These are phyloP conservation scores for Melanogaster broomeanus DNA, from an alignment of 768 basidiomycete genomes.

Conservation along the genomic window DNA sequence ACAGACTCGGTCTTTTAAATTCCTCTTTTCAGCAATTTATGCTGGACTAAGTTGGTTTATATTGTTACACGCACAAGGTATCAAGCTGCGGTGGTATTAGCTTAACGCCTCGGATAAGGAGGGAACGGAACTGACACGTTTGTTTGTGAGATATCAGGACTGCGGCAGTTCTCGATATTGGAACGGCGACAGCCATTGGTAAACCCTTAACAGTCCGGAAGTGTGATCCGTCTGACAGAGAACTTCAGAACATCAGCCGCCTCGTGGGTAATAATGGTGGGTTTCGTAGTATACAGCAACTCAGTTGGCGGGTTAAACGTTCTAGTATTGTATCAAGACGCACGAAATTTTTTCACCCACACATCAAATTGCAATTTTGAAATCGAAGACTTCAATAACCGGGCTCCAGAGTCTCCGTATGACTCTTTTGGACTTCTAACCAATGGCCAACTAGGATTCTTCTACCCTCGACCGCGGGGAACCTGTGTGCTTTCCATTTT, in stretches of 20 bases:
- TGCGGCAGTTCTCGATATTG: constrained; percentile 20
- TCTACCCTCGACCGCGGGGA: constrained; percentile 30
- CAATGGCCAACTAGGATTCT: constrained; percentile 16
- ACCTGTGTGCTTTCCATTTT: constrained; percentile 32
- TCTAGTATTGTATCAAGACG: constrained; percentile 14
- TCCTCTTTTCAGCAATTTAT: constrained; percentile 1
- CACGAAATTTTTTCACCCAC: constrained; percentile 7
- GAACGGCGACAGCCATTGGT: constrained; percentile 20
- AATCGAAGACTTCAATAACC: constrained; percentile 29
- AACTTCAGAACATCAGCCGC: constrained; percentile 4
- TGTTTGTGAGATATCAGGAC: constrained; percentile 13
- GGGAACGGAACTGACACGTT: constrained; percentile 10
- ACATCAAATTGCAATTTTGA: constrained; percentile 30
- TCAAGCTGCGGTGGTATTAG: not conserved
- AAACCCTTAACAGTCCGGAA: too few relatives aligned
- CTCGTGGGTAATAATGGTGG: constrained; percentile 9
- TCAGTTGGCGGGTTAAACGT: too few relatives aligned
- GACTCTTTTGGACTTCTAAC: constrained; percentile 12
- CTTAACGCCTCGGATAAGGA: constrained; percentile 15
- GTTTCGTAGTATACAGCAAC: too few relatives aligned
- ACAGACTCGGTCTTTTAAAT: constrained; percentile 3
- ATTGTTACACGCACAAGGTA: not conserved
- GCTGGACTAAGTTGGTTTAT: too few relatives aligned
- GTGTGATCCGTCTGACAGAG: not conserved
- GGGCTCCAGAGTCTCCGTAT: constrained; percentile 12